phyloP scores from a whole-genome alignment of 1,284 basidiomycete species.

The Trichosporon inkin region DNA sequence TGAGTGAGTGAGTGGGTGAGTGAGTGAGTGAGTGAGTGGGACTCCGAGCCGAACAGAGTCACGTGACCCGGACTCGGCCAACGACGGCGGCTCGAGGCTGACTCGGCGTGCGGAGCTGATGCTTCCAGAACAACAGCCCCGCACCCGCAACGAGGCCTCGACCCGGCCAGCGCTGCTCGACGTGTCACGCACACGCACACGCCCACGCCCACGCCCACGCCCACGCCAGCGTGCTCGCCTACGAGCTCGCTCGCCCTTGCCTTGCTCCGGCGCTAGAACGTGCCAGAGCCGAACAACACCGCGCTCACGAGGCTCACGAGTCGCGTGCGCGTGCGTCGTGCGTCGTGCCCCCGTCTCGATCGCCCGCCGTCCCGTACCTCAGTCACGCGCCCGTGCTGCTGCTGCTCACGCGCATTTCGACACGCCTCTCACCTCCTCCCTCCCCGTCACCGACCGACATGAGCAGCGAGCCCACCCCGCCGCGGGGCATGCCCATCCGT shows the following conservation, averaged over 20 bases:
- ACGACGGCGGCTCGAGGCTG: background rate
- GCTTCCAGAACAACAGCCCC: background rate
- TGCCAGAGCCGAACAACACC: background rate
- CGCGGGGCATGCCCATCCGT: constrained; percentile 41
- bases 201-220: no score
- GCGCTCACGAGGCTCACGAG: no score
- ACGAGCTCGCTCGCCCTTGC: no score
- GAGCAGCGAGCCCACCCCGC: constrained; percentile 12
- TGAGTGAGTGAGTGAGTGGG: background rate
- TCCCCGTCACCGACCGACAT: background rate
- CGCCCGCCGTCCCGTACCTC: background rate
- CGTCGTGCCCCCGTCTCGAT: background rate
- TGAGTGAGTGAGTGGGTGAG: no score
- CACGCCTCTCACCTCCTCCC: background rate
- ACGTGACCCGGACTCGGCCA: constrained; percentile 4
- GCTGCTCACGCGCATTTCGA: background rate
- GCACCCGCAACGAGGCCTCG: background rate
- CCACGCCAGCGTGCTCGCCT: no score
- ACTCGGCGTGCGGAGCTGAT: background rate
- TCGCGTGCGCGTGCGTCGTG: no score
- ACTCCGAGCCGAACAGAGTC: background rate
- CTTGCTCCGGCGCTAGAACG: background rate
- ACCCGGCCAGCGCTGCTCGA: background rate
- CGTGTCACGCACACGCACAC: no score
- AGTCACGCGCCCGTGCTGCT: background rate